A percentile compares a stretch with the other conserved stretches of the same genome.
These are phyloP conservation scores for Geotrichum klebahnii DNA, from an alignment of 1,139 yeast genomes.

Conservation along the genomic window DNA sequence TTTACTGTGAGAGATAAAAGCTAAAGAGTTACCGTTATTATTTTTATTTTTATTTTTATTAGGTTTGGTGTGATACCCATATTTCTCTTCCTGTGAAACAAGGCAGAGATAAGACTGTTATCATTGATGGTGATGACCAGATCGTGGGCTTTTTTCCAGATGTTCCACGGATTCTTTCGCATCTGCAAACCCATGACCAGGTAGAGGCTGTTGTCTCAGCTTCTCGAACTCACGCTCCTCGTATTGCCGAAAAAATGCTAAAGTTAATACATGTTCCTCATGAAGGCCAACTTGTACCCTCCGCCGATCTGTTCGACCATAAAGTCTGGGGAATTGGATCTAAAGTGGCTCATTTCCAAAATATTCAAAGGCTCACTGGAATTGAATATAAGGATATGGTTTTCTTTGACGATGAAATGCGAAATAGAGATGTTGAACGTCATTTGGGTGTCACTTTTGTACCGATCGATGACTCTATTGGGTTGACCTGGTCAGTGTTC, in stretches of 20 bases:
- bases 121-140: constrained; percentile 50
- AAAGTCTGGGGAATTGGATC: constrained; percentile 66
- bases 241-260: constrained; percentile 55
- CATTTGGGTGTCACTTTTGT: constrained; percentile 58
- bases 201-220: constrained; percentile 55
- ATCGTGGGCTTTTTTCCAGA: constrained; percentile 54
- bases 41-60: no score
- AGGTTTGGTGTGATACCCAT: constrained; percentile 62
- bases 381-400: constrained; percentile 51
- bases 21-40: background rate
- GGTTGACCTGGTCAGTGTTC: constrained; percentile 51
- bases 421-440: constrained; percentile 60
- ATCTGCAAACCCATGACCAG: constrained; percentile 42
- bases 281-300: constrained; percentile 40
- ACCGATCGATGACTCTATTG: constrained; percentile 46
- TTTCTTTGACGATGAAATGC: constrained; percentile 63
- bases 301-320: constrained; percentile 48
- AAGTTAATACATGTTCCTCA: constrained; percentile 46
- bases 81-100: constrained; percentile 50
- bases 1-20: no score
- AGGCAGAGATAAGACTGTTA: constrained; percentile 28
- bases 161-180: constrained; percentile 51
- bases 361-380: constrained; percentile 48
- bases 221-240: constrained; percentile 63
- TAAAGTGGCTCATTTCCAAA: constrained; percentile 56